Percentiles rank a stretch among this genome's conserved stretches.
Conservation (phyloP, 169 alveolate species). For the Eimeria falciformis region DNA sequence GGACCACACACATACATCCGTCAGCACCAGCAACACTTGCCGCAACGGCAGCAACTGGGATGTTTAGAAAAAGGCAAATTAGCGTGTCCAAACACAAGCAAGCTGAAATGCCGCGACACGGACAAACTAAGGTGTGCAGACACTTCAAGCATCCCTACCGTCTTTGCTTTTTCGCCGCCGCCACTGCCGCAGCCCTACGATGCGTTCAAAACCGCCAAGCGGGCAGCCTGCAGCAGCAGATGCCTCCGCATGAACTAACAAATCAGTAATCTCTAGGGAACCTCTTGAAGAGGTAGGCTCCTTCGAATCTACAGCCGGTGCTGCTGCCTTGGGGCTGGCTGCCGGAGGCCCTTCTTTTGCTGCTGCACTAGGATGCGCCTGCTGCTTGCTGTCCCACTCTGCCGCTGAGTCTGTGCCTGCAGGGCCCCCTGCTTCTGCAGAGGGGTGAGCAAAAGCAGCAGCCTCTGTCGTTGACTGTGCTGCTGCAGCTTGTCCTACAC, state of each 20-base stretch:
- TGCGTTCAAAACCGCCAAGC: neutral
- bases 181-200: constrained; percentile 7
- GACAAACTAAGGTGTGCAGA: too few relatives aligned
- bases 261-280: neutral
- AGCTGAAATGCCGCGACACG: neutral
- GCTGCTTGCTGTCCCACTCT: neutral
- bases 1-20: neutral
- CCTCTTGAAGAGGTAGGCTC: neutral
- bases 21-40: neutral
- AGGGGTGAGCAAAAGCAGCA: too few relatives aligned
- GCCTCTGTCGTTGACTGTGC: too few relatives aligned
- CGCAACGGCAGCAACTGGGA: too few relatives aligned
- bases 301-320: neutral
- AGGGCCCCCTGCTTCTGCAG: too few relatives aligned
- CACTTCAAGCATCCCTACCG: neutral
- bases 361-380: neutral
- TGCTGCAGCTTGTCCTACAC: too few relatives aligned
- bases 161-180: neutral
- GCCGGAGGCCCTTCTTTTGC: neutral
- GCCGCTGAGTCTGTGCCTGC: too few relatives aligned
- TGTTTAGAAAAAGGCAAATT: too few relatives aligned
- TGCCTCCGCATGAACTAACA: neutral
- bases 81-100: neutral
- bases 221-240: constrained; percentile 1
- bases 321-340: neutral